Base-by-base conservation (phyloP, 1,284 basidiomycete genomes). In the Melampsora americana region DNA sequence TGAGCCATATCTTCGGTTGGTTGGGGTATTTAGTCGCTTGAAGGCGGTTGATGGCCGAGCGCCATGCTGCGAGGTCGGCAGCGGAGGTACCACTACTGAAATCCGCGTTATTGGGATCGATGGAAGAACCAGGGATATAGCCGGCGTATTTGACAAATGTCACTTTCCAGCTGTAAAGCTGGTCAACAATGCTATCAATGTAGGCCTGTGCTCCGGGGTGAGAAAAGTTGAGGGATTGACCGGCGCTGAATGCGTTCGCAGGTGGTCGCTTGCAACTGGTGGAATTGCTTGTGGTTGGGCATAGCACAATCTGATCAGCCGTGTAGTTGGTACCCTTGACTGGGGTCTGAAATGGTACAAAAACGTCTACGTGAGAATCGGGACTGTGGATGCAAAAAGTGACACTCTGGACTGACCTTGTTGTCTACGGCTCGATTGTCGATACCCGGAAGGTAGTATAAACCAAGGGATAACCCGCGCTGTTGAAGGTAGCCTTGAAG, bases 191-290 rank as follows among this genome's bases (percentile, higher is more conserved):
- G 32, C 60, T 62, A 35, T 62, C 60, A 35, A 62, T 62, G 32
- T 62, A 62, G 7, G 32, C 28, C 32, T 62, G 60, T 6, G 60
- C 60, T 62, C 60, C 60, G 28, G 60, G 60, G 32, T 62, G 60
- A 28, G 23, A 30, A 35, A 23, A 62, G 28, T 62, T 18, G 11
- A 62, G 20, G 23, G 60, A 20, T 23, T 35, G 28, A 20, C 60
- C 60, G 18, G 28, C 32, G 18, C 18, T 30, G 32, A 62, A 62
- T 20, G 60, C 60, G 28, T 62, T 62, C 5, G 60, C 60, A 28
- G 28, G 60, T 7, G 60, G 60, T 30, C 60, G 60, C 26, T 62
- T 62, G 32, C 60, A 62, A 35, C 18, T 28, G 20, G 53, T 16
- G 9, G 20, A 23, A 18, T 23, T 20, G 6, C 20, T 28, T 56